These are phyloP conservation scores for Phlyctochytrium bullatum DNA, from an alignment of 192 early-diverging fungal genomes.

Conservation along the genomic window DNA sequence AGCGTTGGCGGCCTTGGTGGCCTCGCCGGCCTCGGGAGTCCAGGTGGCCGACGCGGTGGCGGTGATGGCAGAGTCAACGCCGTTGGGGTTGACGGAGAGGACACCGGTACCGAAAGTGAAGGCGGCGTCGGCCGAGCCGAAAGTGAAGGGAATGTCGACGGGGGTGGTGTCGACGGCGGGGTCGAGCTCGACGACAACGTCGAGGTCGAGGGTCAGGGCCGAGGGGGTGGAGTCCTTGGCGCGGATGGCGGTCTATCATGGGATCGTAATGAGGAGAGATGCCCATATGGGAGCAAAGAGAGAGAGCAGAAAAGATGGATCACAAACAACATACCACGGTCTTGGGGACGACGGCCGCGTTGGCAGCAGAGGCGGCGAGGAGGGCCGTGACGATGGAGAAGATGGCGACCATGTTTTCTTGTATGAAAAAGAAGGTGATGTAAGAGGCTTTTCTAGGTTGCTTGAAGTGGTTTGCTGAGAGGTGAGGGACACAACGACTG, in stretches of 20 bases:
- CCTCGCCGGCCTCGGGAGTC: not conserved
- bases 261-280: too few species aligned
- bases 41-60: not conserved
- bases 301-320: too few species aligned
- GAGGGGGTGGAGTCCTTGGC: not conserved
- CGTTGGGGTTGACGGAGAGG: not conserved
- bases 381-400: not conserved
- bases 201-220: not conserved
- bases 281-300: too few species aligned
- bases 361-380: not conserved
- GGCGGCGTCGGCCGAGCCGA: not conserved
- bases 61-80: not conserved
- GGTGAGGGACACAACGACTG: too few species aligned
- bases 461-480: too few species aligned
- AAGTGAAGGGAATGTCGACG: not conserved
- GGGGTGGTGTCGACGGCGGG: not conserved
- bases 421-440: too few species aligned
- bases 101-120: not conserved
- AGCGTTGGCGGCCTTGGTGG: not conserved
- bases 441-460: too few species aligned
- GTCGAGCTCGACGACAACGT: constrained; percentile 1
- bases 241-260: constrained; percentile 3
- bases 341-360: not conserved
- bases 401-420: not conserved
- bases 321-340: too few species aligned